These are phyloP conservation scores for Naganishia albida DNA, from an alignment of 1,284 basidiomycete species.

Conservation along the genomic window DNA sequence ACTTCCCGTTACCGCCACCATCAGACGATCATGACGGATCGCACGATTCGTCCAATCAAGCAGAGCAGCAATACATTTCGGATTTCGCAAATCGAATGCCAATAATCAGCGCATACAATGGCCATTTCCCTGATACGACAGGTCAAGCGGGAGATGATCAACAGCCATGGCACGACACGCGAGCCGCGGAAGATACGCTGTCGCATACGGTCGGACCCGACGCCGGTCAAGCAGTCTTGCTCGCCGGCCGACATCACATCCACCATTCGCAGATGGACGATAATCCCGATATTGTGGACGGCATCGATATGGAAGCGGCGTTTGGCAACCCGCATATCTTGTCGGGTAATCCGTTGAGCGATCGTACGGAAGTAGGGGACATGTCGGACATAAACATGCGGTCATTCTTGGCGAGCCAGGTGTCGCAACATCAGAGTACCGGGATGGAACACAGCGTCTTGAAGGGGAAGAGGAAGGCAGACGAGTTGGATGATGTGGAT, in stretches of 20 bases:
- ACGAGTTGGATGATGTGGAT: constrained; percentile 1
- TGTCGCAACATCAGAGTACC: neutral
- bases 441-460: neutral
- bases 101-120: constrained; percentile 13
- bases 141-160: constrained; percentile 1
- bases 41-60: neutral
- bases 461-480: constrained; percentile 18
- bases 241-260: neutral
- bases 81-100: constrained; percentile 17
- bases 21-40: neutral
- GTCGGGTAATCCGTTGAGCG: constrained; percentile 10
- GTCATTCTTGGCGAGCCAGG: constrained; percentile 4
- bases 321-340: constrained; percentile 18
- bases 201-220: neutral
- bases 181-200: neutral
- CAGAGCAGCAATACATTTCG: constrained; percentile 19
- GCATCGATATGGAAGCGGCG: constrained; percentile 26
- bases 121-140: constrained; percentile 8
- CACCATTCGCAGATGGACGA: constrained; percentile 15
- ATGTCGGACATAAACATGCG: constrained; percentile 18
- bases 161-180: constrained; percentile 17
- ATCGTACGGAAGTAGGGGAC: constrained; percentile 8
- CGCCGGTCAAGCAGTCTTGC: neutral
- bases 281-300: constrained; percentile 23
- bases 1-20: constrained; percentile 4